Evolutionary conservation across 306 rosid genomes (phyloP), one percentile per base, ranked within the genome.

Genomic region (Gastrolobium bilobum): DNA sequence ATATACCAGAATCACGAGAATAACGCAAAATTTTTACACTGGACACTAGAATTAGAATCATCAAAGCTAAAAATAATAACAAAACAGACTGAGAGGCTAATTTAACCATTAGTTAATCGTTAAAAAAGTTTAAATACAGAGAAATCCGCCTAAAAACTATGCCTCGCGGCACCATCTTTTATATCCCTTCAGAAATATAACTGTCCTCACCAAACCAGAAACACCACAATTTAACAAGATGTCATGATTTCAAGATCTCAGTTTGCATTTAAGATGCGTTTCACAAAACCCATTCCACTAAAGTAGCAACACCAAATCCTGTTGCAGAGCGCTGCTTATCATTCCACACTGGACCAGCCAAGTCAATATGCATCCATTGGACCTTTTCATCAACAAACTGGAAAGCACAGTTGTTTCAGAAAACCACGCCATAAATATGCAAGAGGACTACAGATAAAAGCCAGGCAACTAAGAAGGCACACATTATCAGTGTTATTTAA

Each of bases 311-410:
- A 68, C 94, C 94, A 34, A 92, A 92, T 38, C 94, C 94, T 1
- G 97, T 92, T 1, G 93, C 94, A 1, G 82, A 6, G 29, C 68
- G 84, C 69, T 85, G 85, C 86, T 92, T 88, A 7, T 92, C 93
- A 20, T 52, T 90, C 86, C 85, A 82, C 43, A 85, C 97, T 0
- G 94, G 94, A 11, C 97, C 97, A 15, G 94, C 93, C 63, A 92
- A 26, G 86, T 92, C 97, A 40, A 92, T 88, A 71, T 92, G 97
- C 92, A 90, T 79, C 97, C 97, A 90, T n/a, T 92, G 87, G 56
- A 92, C 91, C 77, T 92, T 92, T 72, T 92, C 97, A 81, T 92
- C 97, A 62, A 90, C 94, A 82, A 90, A 92, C 97, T 92, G 82
- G 87, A 70, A 80, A 76, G 34, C 82, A 68, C 43, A 64, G 39